Evolutionary conservation across 2,329 filamentous ascomycete genomes (phyloP).

Genomic region (Fusarium sambucinum): DNA sequence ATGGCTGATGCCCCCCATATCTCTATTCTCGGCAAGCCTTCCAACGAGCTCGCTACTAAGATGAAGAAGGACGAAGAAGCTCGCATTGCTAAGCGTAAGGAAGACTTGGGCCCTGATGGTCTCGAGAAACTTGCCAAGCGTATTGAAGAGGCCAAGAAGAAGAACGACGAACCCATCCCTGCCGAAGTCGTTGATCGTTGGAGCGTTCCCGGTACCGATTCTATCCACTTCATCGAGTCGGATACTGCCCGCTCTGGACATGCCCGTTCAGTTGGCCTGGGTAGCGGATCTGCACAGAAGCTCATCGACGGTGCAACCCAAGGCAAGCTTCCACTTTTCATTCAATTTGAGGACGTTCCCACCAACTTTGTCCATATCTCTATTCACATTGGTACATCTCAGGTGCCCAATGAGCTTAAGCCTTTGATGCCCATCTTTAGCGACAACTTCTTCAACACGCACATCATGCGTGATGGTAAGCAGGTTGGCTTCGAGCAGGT

Average conservation of each 20-base stretch:
- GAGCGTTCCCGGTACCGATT: conserved; percentile 84
- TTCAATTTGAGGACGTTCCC: conserved; percentile 96
- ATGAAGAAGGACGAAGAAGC: conserved; percentile 85
- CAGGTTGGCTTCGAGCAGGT: conserved; percentile 90
- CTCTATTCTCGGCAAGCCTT: conserved; percentile 89
- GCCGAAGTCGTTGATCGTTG: conserved; percentile 83
- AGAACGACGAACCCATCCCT: conserved; percentile 91
- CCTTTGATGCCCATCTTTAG: conserved; percentile 87
- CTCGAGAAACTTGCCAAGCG: conserved; percentile 79
- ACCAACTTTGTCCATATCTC: conserved; percentile 92
- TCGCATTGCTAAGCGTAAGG: conserved; percentile 81
- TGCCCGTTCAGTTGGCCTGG: conserved; percentile 76
- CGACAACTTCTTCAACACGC: conserved; percentile 95
- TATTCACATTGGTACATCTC: conserved; percentile 81
- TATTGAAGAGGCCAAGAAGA: conserved; percentile 84
- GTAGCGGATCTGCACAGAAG: conserved; percentile 77
- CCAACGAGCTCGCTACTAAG: conserved; percentile 80
- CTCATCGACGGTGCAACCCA: conserved; percentile 76
- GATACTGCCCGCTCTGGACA: conserved; percentile 84
- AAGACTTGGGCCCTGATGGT: conserved; percentile 84
- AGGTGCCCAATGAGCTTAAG: conserved; percentile 83
- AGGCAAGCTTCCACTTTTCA: conserved; percentile 78
- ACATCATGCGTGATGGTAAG: conserved; percentile 80
- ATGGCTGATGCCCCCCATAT: conserved; percentile 87
- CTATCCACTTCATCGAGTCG: conserved; percentile 94